Base-by-base conservation (phyloP, 192 early-diverging fungal species). In the Backusella sp. region DNA sequence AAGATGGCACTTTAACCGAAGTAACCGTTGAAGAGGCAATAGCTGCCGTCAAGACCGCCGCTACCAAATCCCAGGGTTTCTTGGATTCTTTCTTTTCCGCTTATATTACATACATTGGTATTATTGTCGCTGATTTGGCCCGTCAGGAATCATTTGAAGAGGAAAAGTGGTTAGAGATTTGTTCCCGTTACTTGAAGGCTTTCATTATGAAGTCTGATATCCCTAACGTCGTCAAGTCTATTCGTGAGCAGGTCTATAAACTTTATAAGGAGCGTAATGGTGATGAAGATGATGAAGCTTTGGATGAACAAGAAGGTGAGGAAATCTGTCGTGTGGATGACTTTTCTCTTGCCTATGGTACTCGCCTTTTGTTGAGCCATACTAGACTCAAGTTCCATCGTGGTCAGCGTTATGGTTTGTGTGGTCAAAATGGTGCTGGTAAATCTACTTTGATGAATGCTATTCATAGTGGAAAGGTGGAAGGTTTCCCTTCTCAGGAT, bases 391-490 rank as follows among this genome's bases (percentile, higher is more conserved):
- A 76, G 77, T 79, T 95, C 9, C 88, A 89, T 75, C 89, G 92
- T 72, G 94, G 94, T 41, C 90, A 89, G 68, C 89, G 92, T 34
- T 95, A 95, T 80, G 94, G 94, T 66, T 77, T 95, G 15, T 92
- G 89, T 81, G 94, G 94, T 66, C 86, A 84, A n/a, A 95, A 95
- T 77, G 94, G 91, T 66, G 90, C 92, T 52, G 94, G 94, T 74
- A 95, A 95, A 68, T 88, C 93, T 9, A 95, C 94, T 30, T 82
- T 95, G 41, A 92, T 95, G 92, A 84, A 92, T 59, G 87, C 94
- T 53, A 95, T 95, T 53, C 88, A 91, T 70, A 87, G 88, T 81
- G 91, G 92, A 19, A 89, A 93, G 76, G 71, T 95, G 14, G 92
- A 94, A 52, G 91, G 91, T 8, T 95, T 95, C 86, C 93, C 93